phyloP scores from a whole-genome alignment of 176 grass and related monocot genomes.

The Ananas comosus region DNA sequence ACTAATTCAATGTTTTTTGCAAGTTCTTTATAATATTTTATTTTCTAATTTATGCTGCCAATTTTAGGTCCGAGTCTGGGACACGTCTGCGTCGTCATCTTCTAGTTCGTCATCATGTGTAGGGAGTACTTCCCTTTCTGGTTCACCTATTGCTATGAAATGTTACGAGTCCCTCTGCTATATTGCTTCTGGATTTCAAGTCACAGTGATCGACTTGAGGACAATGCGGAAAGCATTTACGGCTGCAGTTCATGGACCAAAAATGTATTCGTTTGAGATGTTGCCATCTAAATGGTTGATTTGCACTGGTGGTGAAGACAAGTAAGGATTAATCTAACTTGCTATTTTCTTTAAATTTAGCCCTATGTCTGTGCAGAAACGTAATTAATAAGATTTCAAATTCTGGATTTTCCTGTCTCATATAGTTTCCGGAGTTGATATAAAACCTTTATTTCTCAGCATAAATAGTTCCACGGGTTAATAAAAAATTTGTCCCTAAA shows the following conservation, averaged over 20 bases:
- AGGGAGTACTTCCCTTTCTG: constrained; percentile 41
- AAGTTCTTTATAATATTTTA: neutral
- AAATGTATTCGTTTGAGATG: constrained; percentile 75
- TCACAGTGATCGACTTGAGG: constrained; percentile 62
- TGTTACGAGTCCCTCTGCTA: constrained; percentile 64
- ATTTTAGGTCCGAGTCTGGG: constrained; percentile 80
- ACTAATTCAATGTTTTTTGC: neutral
- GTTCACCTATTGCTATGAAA: constrained; percentile 53
- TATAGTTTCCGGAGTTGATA: neutral
- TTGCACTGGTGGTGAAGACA: constrained; percentile 65
- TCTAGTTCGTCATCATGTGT: constrained; percentile 67
- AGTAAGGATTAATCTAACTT: constrained; percentile 29
- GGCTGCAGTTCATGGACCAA: constrained; percentile 26
- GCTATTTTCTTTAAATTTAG: neutral
- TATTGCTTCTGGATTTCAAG: constrained; percentile 44
- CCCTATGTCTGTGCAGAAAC: neutral
- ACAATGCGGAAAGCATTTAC: constrained; percentile 80
- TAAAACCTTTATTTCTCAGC: no score
- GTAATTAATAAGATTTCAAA: no score
- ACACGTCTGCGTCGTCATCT: constrained; percentile 39
- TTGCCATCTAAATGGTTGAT: constrained; percentile 72
- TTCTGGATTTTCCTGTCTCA: no score
- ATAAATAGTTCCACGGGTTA: no score
- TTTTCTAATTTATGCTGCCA: constrained; percentile 3
- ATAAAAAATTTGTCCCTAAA: no score